Conservation (phyloP, 2,329 filamentous ascomycete species). For the Dactylellina leptospora region DNA sequence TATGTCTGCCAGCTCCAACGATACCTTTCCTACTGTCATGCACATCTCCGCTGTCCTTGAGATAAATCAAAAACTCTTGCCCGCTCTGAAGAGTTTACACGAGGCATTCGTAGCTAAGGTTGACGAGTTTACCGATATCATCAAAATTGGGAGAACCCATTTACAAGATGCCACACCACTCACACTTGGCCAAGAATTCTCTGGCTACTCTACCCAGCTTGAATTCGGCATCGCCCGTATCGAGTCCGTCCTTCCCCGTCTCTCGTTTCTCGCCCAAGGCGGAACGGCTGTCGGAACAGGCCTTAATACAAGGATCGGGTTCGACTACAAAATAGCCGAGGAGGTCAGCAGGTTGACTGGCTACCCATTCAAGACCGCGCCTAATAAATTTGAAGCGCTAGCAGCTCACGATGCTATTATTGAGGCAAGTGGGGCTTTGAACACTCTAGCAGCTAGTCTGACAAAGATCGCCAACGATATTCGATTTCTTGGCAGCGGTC, state of each 20-base stretch:
- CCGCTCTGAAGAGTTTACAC: slow-evolving; percentile 81
- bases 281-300: slow-evolving; percentile 97
- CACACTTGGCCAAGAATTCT: slow-evolving; percentile 96
- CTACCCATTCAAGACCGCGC: slow-evolving; percentile 90
- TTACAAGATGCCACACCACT: slow-evolving; percentile 96
- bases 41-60: slow-evolving; percentile 97
- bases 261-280: slow-evolving; percentile 88
- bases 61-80: slow-evolving; percentile 84
- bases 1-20: slow-evolving; percentile 98
- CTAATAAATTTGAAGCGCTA: slow-evolving; percentile 98
- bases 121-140: slow-evolving; percentile 88
- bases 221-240: slow-evolving; percentile 89
- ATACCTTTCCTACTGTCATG: slow-evolving; percentile 99
- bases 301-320: slow-evolving; percentile 96
- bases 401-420: slow-evolving; percentile 96
- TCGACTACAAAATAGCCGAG: slow-evolving; percentile 88
- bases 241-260: slow-evolving; percentile 80
- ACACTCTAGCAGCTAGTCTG: slow-evolving; percentile 88
- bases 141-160: slow-evolving; percentile 99
- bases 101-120: slow-evolving; percentile 87
- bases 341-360: slow-evolving; percentile 94
- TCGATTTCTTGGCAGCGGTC: slow-evolving; percentile 93
- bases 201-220: slow-evolving; percentile 93
- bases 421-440: slow-evolving; percentile 90
- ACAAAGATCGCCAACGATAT: slow-evolving; percentile 99